Evolutionary conservation across 805 yeast species (phyloP).

Genomic region (Metschnikowia chrysomelidarum): DNA sequence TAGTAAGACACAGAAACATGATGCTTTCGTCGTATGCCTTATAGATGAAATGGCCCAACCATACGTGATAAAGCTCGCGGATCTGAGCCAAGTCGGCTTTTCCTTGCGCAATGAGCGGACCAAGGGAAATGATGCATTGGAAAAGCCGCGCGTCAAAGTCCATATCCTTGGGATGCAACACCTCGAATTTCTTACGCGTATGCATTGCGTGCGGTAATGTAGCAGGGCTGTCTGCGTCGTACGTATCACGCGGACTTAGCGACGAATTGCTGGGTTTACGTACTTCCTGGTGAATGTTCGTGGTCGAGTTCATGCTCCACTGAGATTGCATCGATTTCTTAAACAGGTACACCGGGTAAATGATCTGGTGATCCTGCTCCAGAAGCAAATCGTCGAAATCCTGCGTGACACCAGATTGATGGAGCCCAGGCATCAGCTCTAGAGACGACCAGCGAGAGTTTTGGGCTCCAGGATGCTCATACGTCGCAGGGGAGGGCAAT

Average conservation of each 20-base stretch:
- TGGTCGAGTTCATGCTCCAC: slow-evolving; percentile 3
- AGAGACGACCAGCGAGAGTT: slow-evolving; percentile 1
- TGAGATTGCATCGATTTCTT: slow-evolving; percentile 8
- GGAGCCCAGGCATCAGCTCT: slow-evolving; percentile 1
- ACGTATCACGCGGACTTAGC: too few species aligned
- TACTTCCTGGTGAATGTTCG: too few species aligned
- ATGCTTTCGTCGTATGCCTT: slow-evolving; percentile 22
- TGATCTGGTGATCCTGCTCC: slow-evolving; percentile 29
- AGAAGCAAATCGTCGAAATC: slow-evolving; percentile 34
- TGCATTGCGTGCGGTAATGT: slow-evolving; percentile 12
- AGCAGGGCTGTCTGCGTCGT: not conserved
- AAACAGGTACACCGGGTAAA: slow-evolving; percentile 38
- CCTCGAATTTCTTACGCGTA: slow-evolving; percentile 3
- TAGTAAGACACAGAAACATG: slow-evolving; percentile 38
- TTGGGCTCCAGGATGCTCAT: too few species aligned
- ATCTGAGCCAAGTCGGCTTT: slow-evolving; percentile 27
- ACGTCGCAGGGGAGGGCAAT: too few species aligned
- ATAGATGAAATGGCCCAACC: slow-evolving; percentile 34
- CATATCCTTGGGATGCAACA: slow-evolving; percentile 4
- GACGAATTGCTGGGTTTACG: too few species aligned
- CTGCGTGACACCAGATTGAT: slow-evolving; percentile 19
- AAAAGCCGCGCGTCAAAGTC: slow-evolving; percentile 6
- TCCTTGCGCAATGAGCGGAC: slow-evolving; percentile 24
- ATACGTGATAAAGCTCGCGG: slow-evolving; percentile 29
- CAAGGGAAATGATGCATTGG: slow-evolving; percentile 10